Evolutionary conservation across 208 protist genomes (phyloP).

Genomic region (Crithidia brevicula): DNA sequence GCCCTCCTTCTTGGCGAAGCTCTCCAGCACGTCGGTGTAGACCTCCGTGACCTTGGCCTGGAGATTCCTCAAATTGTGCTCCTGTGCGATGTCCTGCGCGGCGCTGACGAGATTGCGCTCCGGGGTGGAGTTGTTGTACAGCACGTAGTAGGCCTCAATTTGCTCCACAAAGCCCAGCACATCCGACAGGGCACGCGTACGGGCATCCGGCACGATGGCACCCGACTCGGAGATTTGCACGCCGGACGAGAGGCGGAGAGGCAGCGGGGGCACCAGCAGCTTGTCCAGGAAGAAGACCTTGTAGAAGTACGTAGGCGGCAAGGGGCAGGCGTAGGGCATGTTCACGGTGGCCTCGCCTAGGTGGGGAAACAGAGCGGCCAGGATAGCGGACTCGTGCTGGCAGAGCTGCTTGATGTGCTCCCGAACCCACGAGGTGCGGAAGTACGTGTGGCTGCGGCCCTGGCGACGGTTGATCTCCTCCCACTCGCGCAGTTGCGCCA

Average conservation of each 20-base stretch:
- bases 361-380: slow-evolving; percentile 77
- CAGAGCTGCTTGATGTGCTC: slow-evolving; percentile 89
- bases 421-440: slow-evolving; percentile 53
- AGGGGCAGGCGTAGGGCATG: slow-evolving; percentile 53
- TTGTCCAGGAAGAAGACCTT: slow-evolving; percentile 89
- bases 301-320: slow-evolving; percentile 67
- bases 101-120: slow-evolving; percentile 49
- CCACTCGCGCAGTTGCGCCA: slow-evolving; percentile 68
- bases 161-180: slow-evolving; percentile 82
- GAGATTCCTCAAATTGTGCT: slow-evolving; percentile 87
- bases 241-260: slow-evolving; percentile 81
- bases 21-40: slow-evolving; percentile 76
- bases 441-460: slow-evolving; percentile 74
- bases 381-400: slow-evolving; percentile 61
- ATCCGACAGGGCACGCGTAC: slow-evolving; percentile 70
- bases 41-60: slow-evolving; percentile 84
- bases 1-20: slow-evolving; percentile 99
- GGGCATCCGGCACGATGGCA: slow-evolving; percentile 62
- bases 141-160: slow-evolving; percentile 81
- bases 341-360: slow-evolving; percentile 75
- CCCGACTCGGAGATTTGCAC: slow-evolving; percentile 73
- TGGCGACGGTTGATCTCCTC: slow-evolving; percentile 63
- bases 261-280: slow-evolving; percentile 84
- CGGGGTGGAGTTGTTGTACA: slow-evolving; percentile 65
- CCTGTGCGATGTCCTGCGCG: slow-evolving; percentile 70